A percentile compares a stretch with the other conserved stretches of the same genome.
phyloP scores from a whole-genome alignment of 331 rosid species.

The Malus hybrid region DNA sequence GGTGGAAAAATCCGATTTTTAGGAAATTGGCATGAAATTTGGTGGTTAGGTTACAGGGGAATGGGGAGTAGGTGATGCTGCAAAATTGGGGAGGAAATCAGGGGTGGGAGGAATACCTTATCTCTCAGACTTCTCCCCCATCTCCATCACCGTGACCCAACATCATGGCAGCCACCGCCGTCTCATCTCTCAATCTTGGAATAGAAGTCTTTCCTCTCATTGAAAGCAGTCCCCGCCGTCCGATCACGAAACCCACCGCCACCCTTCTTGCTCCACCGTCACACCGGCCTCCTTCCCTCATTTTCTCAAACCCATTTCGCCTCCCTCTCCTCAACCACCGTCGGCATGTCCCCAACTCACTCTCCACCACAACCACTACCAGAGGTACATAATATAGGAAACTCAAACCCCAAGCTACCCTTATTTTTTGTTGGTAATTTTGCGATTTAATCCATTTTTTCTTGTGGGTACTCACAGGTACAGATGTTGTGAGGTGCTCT shows the following conservation, averaged over 20 bases:
- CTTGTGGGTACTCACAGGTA: not conserved
- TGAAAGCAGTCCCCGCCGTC: not conserved
- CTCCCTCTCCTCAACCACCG: slow-evolving; percentile 50
- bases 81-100: too few species aligned
- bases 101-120: too few species aligned
- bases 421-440: not conserved
- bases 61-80: too few species aligned
- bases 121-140: too few species aligned
- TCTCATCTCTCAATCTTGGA: too few species aligned
- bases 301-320: slow-evolving; percentile 28
- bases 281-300: slow-evolving; percentile 17
- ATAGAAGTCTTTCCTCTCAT: too few species aligned
- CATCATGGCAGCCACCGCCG: too few species aligned
- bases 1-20: too few species aligned
- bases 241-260: not conserved
- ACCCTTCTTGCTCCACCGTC: slow-evolving; percentile 41
- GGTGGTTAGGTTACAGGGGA: too few species aligned
- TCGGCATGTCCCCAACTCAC: slow-evolving; percentile 41
- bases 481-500: slow-evolving; percentile 39
- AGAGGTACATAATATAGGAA: too few species aligned
- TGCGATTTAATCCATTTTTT: not conserved
- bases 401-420: not conserved
- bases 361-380: slow-evolving; percentile 31
- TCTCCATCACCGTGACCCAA: too few species aligned
- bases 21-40: too few species aligned